These are phyloP conservation scores for Spiromastix sp. DNA, from an alignment of 2,329 filamentous ascomycete species.

Conservation along the genomic window DNA sequence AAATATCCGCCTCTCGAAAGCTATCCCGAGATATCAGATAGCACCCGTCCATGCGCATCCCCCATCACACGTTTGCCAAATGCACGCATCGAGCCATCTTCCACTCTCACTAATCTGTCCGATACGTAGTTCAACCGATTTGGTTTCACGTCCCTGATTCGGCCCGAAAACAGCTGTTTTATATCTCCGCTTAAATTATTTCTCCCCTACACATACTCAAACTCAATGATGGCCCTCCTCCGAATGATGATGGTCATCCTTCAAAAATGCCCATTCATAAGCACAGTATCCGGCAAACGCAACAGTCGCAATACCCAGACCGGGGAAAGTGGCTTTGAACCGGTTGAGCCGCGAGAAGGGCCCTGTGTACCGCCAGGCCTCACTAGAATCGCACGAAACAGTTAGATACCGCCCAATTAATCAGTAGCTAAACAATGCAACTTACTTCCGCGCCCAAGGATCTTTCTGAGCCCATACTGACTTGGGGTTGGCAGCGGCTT, in stretches of 20 bases:
- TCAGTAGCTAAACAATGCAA: slow-evolving; percentile 5
- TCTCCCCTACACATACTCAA: too few species aligned
- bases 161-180: too few species aligned
- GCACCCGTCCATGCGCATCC: too few species aligned
- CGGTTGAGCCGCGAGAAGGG: slow-evolving; percentile 82
- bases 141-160: too few species aligned
- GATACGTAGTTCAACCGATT: too few species aligned
- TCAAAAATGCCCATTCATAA: slow-evolving; percentile 80
- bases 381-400: slow-evolving; percentile 47
- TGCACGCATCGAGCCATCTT: too few species aligned
- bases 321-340: slow-evolving; percentile 77
- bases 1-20: too few species aligned
- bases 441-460: slow-evolving; percentile 54
- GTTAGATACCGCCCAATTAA: too few species aligned
- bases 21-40: too few species aligned
- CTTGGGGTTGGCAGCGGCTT: slow-evolving; percentile 54
- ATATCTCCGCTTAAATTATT: too few species aligned
- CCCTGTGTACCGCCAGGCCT: slow-evolving; percentile 89
- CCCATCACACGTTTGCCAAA: too few species aligned
- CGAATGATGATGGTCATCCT: slow-evolving; percentile 58
- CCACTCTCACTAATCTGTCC: too few species aligned
- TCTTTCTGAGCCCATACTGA: slow-evolving; percentile 42
- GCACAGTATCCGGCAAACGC: slow-evolving; percentile 84
- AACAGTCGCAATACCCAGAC: slow-evolving; percentile 82
- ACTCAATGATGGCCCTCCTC: slow-evolving; percentile 49